A percentile compares a stretch with the other conserved stretches of the same genome.
phyloP scores from a whole-genome alignment of 2,329 filamentous ascomycete species.

The Aureobasidium sp. region DNA sequence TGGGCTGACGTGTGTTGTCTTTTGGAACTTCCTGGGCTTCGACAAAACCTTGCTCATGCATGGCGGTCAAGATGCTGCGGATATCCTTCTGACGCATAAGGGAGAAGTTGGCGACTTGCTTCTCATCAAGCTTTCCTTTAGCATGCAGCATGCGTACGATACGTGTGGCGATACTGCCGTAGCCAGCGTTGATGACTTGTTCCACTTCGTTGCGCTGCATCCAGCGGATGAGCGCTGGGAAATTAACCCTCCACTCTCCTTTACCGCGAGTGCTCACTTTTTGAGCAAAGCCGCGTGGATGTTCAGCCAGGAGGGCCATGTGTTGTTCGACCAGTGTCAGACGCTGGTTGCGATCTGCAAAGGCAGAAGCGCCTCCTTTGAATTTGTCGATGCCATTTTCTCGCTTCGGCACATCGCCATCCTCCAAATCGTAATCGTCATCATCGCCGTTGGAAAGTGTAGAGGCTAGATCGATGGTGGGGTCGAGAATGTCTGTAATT shows the following conservation, averaged over 20 bases:
- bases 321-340: slow-evolving; percentile 62
- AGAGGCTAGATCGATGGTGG: slow-evolving; percentile 32
- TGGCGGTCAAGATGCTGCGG: slow-evolving; percentile 72
- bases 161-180: slow-evolving; percentile 69
- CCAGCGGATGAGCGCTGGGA: slow-evolving; percentile 60
- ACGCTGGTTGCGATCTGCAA: slow-evolving; percentile 34
- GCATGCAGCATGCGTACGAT: slow-evolving; percentile 78
- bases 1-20: slow-evolving; percentile 73
- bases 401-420: slow-evolving; percentile 25
- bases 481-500: slow-evolving; percentile 35
- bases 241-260: slow-evolving; percentile 79
- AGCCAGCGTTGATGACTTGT: slow-evolving; percentile 68
- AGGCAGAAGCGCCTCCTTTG: slow-evolving; percentile 21
- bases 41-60: slow-evolving; percentile 80
- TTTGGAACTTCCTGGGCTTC: slow-evolving; percentile 92
- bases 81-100: slow-evolving; percentile 82
- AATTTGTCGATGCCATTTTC: slow-evolving; percentile 14
- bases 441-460: slow-evolving; percentile 21
- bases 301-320: slow-evolving; percentile 63
- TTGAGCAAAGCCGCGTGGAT: slow-evolving; percentile 60
- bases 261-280: slow-evolving; percentile 57
- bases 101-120: slow-evolving; percentile 70
- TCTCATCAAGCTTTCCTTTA: slow-evolving; percentile 92
- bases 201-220: slow-evolving; percentile 75
- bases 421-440: slow-evolving; percentile 22